A percentile compares a stretch with the other conserved stretches of the same genome.
These are phyloP conservation scores for Lentithecium fluviatile DNA, from an alignment of 495 filamentous ascomycete species.

Conservation along the genomic window DNA sequence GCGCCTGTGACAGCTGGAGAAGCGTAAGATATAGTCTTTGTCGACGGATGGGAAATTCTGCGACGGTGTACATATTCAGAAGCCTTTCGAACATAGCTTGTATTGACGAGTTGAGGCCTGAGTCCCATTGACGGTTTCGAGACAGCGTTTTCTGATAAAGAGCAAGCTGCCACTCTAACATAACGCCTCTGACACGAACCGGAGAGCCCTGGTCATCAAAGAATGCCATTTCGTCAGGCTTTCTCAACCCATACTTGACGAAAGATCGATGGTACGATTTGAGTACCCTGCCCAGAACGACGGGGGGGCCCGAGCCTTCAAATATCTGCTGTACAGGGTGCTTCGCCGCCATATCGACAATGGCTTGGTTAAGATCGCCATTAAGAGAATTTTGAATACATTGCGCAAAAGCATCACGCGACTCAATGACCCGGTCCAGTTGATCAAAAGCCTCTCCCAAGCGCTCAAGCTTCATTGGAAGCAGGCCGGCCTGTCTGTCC, in stretches of 20 bases:
- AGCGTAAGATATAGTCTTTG: conserved; percentile 29
- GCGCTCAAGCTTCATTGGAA: conserved; percentile 56
- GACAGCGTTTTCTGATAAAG: conserved; percentile 36
- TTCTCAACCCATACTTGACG: conserved; percentile 24
- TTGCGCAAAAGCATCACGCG: conserved; percentile 44
- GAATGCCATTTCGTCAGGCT: conserved; percentile 21
- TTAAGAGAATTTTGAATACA: conserved; percentile 52
- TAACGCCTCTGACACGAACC: conserved; percentile 44
- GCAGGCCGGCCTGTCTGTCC: conserved; percentile 50
- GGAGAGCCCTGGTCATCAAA: conserved; percentile 49
- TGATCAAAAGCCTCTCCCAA: conserved; percentile 52
- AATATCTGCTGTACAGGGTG: conserved; percentile 27
- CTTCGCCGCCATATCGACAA: conserved; percentile 35
- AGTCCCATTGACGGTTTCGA: conserved; percentile 28
- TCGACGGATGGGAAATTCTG: conserved; percentile 38
- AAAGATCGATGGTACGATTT: conserved; percentile 49
- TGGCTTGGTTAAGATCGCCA: conserved; percentile 45
- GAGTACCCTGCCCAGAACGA: conserved; percentile 50
- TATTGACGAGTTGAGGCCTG: conserved; percentile 18
- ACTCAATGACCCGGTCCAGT: conserved; percentile 43
- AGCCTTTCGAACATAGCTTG: conserved; percentile 39
- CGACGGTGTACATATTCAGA: conserved; percentile 32
- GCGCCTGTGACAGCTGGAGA: conserved; percentile 26
- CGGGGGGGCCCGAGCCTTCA: conserved; percentile 26
- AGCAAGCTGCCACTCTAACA: conserved; percentile 59